These are phyloP conservation scores for Cornus suecica DNA, from an alignment of 148 eudicot species.

Conservation along the genomic window DNA sequence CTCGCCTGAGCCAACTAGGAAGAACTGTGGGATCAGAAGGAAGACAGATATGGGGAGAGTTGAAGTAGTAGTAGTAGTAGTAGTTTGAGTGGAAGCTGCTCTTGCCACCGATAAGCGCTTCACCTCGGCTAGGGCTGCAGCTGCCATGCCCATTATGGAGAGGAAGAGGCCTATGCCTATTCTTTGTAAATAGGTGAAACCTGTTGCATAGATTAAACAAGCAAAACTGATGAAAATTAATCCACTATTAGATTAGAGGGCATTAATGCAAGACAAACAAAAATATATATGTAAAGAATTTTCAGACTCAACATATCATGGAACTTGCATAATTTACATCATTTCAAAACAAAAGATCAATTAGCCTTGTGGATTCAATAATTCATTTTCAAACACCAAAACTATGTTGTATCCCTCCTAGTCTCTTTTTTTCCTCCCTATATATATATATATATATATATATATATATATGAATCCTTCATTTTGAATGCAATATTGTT, in stretches of 20 bases:
- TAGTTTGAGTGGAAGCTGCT: conserved; percentile 10
- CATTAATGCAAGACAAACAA: no score
- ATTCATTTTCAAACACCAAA: no score
- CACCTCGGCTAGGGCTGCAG: conserved; percentile 59
- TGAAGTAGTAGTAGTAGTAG: background rate
- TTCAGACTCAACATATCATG: no score
- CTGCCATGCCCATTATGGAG: conserved; percentile 63
- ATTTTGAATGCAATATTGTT: background rate
- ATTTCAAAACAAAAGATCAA: no score
- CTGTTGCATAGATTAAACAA: conserved; percentile 21
- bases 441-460: no score
- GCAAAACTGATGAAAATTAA: background rate
- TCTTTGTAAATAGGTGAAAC: conserved; percentile 64
- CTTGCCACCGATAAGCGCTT: conserved; percentile 51
- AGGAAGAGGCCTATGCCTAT: conserved; percentile 58
- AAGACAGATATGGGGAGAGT: conserved; percentile 17
- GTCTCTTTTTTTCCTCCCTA: background rate
- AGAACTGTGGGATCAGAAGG: conserved; percentile 26
- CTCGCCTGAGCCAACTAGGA: conserved; percentile 31
- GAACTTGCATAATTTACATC: no score
- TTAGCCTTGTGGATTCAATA: no score
- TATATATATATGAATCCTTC: no score
- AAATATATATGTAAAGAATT: no score
- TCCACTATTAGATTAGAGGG: no score
- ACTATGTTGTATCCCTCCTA: no score